Evolutionary conservation across 306 rosid species (phyloP).

Genomic region (Comarum palustre): DNA sequence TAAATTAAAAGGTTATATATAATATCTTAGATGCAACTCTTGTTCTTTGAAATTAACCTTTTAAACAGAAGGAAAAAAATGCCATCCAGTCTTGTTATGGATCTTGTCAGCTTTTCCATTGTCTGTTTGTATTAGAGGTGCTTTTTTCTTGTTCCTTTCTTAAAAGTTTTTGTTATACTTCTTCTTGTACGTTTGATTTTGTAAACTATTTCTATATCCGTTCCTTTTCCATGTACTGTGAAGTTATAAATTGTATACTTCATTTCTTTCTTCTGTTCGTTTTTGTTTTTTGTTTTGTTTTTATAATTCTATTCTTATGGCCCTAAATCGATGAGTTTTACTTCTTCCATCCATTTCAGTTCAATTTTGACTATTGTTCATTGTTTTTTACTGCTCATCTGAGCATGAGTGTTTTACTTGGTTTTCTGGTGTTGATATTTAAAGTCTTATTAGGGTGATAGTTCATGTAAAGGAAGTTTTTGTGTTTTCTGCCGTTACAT

Average conservation of each 20-base stretch:
- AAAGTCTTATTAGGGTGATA: not conserved
- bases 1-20: not conserved
- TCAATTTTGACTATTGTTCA: not conserved
- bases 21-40: not conserved
- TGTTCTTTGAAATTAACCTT: not conserved
- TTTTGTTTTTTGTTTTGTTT: not conserved
- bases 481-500: slow-evolving; percentile 26
- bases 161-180: not conserved
- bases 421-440: not conserved
- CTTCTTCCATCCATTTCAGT: not conserved
- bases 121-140: not conserved
- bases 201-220: not conserved
- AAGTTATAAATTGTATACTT: no score
- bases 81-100: not conserved
- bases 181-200: not conserved
- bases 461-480: not conserved
- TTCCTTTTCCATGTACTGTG: not conserved
- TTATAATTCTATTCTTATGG: not conserved
- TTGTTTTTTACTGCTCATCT: not conserved
- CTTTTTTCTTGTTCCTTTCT: not conserved
- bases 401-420: not conserved
- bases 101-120: not conserved
- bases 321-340: not conserved
- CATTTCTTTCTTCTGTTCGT: no score
- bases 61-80: not conserved